A percentile compares a stretch with the other conserved stretches of the same genome.
Conservation (phyloP, 75 land plant species). For the Azolla pinnata region DNA sequence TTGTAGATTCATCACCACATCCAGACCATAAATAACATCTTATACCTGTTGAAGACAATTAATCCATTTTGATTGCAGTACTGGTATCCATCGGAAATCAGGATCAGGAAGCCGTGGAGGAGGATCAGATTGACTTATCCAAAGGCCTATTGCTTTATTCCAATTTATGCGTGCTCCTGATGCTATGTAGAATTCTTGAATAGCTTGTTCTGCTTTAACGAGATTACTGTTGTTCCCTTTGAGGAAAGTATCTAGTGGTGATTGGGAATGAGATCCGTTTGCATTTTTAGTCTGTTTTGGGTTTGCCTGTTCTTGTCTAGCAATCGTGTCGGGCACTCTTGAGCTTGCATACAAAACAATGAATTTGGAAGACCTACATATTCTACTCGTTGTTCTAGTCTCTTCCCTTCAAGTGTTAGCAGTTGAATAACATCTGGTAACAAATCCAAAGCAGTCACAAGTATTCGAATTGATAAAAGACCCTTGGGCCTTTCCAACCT, state of each 20-base stretch:
- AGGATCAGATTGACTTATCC: neutral
- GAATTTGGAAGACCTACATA: neutral
- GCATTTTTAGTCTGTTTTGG: neutral
- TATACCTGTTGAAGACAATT: neutral
- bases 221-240: neutral
- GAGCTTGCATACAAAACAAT: neutral
- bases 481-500: neutral
- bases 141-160: neutral
- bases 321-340: neutral
- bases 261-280: neutral
- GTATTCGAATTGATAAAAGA: neutral
- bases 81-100: neutral
- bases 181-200: neutral
- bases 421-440: neutral
- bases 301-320: too few relatives aligned
- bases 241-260: neutral
- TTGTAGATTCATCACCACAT: neutral
- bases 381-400: neutral
- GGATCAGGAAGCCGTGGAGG: neutral
- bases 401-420: neutral
- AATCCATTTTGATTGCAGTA: neutral
- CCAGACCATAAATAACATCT: conserved; percentile 7
- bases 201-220: neutral
- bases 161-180: neutral
- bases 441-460: neutral